Percentiles rank a stretch among this genome's conserved stretches.
phyloP scores from a whole-genome alignment of 1,284 basidiomycete genomes.

The Sporisorium sorghi region DNA sequence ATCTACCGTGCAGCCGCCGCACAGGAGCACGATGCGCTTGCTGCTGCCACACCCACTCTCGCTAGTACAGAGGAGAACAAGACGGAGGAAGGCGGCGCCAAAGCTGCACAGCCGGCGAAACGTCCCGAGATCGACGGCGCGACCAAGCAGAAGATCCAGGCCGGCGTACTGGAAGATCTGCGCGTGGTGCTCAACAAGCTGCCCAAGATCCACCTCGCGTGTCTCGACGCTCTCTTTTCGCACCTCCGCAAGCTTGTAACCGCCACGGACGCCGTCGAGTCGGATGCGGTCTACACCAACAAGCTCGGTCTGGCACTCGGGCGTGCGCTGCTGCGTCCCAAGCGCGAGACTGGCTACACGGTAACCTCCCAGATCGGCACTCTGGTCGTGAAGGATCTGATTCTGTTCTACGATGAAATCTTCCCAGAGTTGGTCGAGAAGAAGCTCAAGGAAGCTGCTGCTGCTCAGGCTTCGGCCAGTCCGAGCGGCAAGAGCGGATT shows the following conservation, averaged over 20 bases:
- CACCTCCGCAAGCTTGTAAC: conserved; percentile 82
- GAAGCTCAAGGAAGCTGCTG: conserved; percentile 78
- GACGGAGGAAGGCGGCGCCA: conserved; percentile 1
- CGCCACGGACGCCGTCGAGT: conserved; percentile 74
- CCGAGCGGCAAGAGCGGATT: conserved; percentile 10
- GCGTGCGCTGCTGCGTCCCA: conserved; percentile 84
- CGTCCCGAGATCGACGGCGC: conserved; percentile 85
- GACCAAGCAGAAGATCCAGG: conserved; percentile 75
- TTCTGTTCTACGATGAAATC: conserved; percentile 80
- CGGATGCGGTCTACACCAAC: conserved; percentile 80
- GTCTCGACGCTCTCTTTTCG: conserved; percentile 81
- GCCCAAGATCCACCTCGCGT: conserved; percentile 83
- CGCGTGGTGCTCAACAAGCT: conserved; percentile 78
- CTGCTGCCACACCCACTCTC: conserved; percentile 15
- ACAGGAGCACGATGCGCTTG: conserved; percentile 54
- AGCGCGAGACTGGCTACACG: conserved; percentile 86
- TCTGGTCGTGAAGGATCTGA: conserved; percentile 81
- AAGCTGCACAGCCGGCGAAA: conserved; percentile 59
- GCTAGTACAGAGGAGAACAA: conserved; percentile 14
- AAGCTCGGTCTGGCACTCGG: conserved; percentile 89
- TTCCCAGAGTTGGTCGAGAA: conserved; percentile 83
- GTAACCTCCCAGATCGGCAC: conserved; percentile 77
- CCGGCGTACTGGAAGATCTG: conserved; percentile 76
- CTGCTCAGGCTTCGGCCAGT: background rate
- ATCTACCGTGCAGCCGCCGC: conserved; percentile 62